A percentile compares a stretch with the other conserved stretches of the same genome.
Evolutionary conservation across 2,329 filamentous ascomycete species (phyloP).

Genomic region (Grosmannia clavigera): DNA sequence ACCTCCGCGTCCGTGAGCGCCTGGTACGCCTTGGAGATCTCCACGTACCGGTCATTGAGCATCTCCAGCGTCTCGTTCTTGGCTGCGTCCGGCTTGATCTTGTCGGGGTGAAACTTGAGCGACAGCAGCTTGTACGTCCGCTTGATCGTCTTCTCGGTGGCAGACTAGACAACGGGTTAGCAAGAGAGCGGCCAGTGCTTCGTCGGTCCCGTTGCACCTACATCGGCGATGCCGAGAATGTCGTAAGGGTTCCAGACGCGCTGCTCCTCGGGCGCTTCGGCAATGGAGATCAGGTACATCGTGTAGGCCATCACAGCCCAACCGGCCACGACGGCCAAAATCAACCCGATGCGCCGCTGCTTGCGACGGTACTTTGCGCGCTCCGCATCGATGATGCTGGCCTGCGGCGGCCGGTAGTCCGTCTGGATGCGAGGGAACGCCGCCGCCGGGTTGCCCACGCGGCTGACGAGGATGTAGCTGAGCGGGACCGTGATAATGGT

Average conservation of each 20-base stretch:
- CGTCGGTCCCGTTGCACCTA: slow-evolving; percentile 19
- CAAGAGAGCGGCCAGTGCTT: not conserved
- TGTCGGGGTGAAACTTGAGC: slow-evolving; percentile 84
- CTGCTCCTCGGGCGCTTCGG: slow-evolving; percentile 48
- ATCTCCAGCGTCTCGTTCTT: slow-evolving; percentile 83
- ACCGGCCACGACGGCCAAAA: slow-evolving; percentile 60
- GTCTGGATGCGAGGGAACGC: slow-evolving; percentile 74
- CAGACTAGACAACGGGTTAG: slow-evolving; percentile 38
- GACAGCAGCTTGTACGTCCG: slow-evolving; percentile 80
- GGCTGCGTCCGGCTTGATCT: slow-evolving; percentile 65
- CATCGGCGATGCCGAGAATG: slow-evolving; percentile 75
- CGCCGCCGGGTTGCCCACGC: slow-evolving; percentile 63
- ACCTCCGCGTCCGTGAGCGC: slow-evolving; percentile 94
- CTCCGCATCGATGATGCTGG: slow-evolving; percentile 68
- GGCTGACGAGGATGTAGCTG: slow-evolving; percentile 76
- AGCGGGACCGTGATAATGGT: slow-evolving; percentile 80
- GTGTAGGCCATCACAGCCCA: slow-evolving; percentile 82
- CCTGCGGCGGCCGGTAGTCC: slow-evolving; percentile 70
- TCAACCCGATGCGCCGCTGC: slow-evolving; percentile 78
- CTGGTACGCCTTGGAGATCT: slow-evolving; percentile 96
- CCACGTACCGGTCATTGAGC: slow-evolving; percentile 81
- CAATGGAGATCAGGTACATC: slow-evolving; percentile 79
- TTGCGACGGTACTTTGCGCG: slow-evolving; percentile 80
- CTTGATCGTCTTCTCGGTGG: slow-evolving; percentile 84
- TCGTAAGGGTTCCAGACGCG: slow-evolving; percentile 97